phyloP scores from a whole-genome alignment of 1,284 basidiomycete species.

The Marasmius oreades region DNA sequence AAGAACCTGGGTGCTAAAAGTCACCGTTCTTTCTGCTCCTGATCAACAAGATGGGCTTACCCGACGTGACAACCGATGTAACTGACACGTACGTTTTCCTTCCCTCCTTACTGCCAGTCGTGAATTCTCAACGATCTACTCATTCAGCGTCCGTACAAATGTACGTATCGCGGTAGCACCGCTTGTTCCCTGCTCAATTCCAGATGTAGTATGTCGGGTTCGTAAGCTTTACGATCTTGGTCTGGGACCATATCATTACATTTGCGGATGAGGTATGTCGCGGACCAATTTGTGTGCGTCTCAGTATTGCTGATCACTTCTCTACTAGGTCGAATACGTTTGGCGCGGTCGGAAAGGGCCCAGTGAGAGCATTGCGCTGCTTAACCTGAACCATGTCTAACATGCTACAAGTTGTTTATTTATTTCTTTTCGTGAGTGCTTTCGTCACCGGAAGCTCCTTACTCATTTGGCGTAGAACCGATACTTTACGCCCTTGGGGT shows the following conservation, averaged over 20 bases:
- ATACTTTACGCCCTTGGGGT: slow-evolving; percentile 48
- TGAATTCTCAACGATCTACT: not conserved
- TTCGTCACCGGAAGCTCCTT: not conserved
- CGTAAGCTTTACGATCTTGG: slow-evolving; percentile 40
- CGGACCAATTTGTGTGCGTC: not conserved
- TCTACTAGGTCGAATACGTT: slow-evolving; percentile 40
- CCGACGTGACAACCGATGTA: not conserved
- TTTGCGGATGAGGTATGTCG: slow-evolving; percentile 40
- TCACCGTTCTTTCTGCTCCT: no score
- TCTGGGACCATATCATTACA: slow-evolving; percentile 49
- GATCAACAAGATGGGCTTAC: no score
- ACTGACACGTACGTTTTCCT: not conserved
- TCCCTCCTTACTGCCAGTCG: not conserved
- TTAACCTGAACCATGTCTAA: not conserved
- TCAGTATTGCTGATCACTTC: not conserved
- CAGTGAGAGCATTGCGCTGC: slow-evolving; percentile 27
- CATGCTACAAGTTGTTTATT: slow-evolving; percentile 36
- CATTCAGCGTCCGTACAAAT: slow-evolving; percentile 1
- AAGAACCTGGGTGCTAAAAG: no score
- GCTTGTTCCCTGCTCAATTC: not conserved
- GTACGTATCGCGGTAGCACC: not conserved
- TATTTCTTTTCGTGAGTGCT: slow-evolving; percentile 41
- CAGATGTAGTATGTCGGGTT: slow-evolving; percentile 41
- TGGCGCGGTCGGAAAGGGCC: slow-evolving; percentile 47
- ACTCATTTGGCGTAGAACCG: slow-evolving; percentile 33